A percentile compares a stretch with the other conserved stretches of the same genome.
These are phyloP conservation scores for Xylariales sp. DNA, from an alignment of 2,329 filamentous ascomycete species.

Conservation along the genomic window DNA sequence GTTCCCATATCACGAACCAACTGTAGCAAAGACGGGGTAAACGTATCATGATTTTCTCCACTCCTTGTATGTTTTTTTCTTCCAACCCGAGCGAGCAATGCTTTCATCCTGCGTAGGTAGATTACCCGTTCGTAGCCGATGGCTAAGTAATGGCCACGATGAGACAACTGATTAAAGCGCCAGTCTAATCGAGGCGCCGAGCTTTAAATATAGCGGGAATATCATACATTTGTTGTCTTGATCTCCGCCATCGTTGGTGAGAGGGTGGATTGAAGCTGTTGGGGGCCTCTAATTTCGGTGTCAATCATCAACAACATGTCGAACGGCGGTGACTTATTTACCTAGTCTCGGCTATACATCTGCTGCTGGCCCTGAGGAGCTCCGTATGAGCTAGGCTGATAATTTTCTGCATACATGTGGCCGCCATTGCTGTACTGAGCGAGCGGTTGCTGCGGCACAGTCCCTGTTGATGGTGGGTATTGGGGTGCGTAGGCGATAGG, in stretches of 20 bases:
- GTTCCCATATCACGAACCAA: conserved; percentile 17
- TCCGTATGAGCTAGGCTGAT: conserved; percentile 57
- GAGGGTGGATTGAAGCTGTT: neutral
- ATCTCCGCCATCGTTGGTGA: neutral
- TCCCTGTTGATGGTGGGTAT: conserved; percentile 71
- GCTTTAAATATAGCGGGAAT: conserved; percentile 31
- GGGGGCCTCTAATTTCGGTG: conserved; percentile 3
- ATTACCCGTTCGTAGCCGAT: conserved; percentile 1
- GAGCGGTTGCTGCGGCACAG: conserved; percentile 58
- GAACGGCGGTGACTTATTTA: neutral
- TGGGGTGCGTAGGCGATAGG: conserved; percentile 79
- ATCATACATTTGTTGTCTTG: conserved; percentile 23
- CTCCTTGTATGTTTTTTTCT: conserved; percentile 5
- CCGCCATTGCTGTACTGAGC: conserved; percentile 64
- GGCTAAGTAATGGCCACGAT: conserved; percentile 12
- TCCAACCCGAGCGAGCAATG: conserved; percentile 7
- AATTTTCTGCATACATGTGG: conserved; percentile 69
- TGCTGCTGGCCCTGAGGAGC: conserved; percentile 69
- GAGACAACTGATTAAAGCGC: conserved; percentile 27
- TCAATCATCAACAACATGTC: neutral
- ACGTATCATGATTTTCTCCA: conserved; percentile 30
- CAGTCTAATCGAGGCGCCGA: conserved; percentile 29
- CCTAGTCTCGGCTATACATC: conserved; percentile 68
- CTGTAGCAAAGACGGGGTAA: conserved; percentile 31
- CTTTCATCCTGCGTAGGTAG: conserved; percentile 5